Base-by-base conservation (phyloP, 192 early-diverging fungal species). In the Backusella morwellensis region DNA sequence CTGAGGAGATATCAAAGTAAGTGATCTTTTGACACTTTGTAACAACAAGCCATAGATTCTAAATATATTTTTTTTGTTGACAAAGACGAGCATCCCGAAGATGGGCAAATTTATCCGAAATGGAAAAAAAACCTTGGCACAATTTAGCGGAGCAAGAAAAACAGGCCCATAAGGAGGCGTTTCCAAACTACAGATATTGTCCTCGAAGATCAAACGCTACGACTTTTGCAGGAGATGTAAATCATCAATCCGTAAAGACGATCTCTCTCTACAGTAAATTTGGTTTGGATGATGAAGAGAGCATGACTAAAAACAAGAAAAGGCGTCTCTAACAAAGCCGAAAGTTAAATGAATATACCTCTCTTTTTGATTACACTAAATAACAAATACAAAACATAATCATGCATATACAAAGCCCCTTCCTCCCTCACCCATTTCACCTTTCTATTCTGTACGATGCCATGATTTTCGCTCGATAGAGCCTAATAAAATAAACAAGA, bases 1-100 rank as follows among this genome's bases (percentile, higher is more conserved):
- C 78, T 32, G 74, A 79, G 34, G 78, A 79, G 59, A 75, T 79
- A 44, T 79, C 78, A 79, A 79, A 79, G 77, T 78, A 73, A 68
- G 70, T 70, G 17, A 23, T 0, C 21, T 71, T 23, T 40, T 26
- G 17, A 71, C 4, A 40, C 6, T 17, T 71, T 26, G 14, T 23
- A 41, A 44, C 23, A 21, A 5, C 7, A 50, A 38, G 12, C 6
- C 35, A 23, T 44, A 17, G 19, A 21, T 79, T 21, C 67, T 73
- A 63, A 29, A 3, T 63, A 63, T 63, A 14, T 63, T 0, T 63
- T 26, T 21, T 63, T 63, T 63, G 56, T 40, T 35, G 23, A 36
- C 56, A 23, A 40, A 79, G 78, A 70, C 78, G 78, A 26, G 78
- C 78, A 56, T 74, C 78, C n/a, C 41, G 68, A 52, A 59, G 70